Evolutionary conservation across 495 filamentous ascomycete genomes (phyloP).

Genomic region (Aspergillus incahuasiensis): DNA sequence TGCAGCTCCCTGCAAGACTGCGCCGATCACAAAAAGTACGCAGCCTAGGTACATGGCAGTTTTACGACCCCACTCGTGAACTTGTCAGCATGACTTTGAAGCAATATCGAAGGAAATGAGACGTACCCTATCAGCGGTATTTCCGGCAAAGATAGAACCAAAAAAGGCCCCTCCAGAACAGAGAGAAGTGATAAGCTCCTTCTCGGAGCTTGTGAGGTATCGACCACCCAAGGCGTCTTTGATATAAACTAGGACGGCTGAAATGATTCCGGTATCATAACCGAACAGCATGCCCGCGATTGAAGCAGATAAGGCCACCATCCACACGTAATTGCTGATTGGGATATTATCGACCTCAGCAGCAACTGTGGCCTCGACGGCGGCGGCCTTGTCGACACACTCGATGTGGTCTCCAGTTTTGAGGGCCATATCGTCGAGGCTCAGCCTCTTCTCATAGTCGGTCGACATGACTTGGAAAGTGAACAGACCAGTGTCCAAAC

Average conservation of each 20-base stretch:
- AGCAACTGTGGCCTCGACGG: conserved; percentile 2
- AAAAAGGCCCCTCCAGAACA: conserved; percentile 47
- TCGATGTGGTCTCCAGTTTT: conserved; percentile 4
- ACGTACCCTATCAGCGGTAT: conserved; percentile 37
- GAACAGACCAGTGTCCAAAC: background rate
- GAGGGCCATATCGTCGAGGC: background rate
- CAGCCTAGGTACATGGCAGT: conserved; percentile 47
- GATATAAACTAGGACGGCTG: conserved; percentile 41
- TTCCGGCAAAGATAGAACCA: conserved; percentile 48
- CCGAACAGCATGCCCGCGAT: conserved; percentile 40
- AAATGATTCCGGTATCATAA: conserved; percentile 48
- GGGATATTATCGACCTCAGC: conserved; percentile 3
- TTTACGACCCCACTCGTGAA: conserved; percentile 41
- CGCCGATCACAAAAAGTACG: conserved; percentile 44
- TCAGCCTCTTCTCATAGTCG: conserved; percentile 1
- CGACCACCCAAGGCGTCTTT: conserved; percentile 23
- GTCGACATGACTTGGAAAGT: background rate
- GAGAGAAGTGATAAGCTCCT: conserved; percentile 47
- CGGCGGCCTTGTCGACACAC: conserved; percentile 1
- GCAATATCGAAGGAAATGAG: conserved; percentile 7
- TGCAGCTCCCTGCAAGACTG: conserved; percentile 41
- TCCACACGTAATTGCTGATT: conserved; percentile 29
- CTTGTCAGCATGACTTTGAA: background rate
- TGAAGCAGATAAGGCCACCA: conserved; percentile 32
- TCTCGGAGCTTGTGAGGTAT: conserved; percentile 27